Evolutionary conservation across 768 basidiomycete species (phyloP).

Genomic region (Leccinum uliginosum): DNA sequence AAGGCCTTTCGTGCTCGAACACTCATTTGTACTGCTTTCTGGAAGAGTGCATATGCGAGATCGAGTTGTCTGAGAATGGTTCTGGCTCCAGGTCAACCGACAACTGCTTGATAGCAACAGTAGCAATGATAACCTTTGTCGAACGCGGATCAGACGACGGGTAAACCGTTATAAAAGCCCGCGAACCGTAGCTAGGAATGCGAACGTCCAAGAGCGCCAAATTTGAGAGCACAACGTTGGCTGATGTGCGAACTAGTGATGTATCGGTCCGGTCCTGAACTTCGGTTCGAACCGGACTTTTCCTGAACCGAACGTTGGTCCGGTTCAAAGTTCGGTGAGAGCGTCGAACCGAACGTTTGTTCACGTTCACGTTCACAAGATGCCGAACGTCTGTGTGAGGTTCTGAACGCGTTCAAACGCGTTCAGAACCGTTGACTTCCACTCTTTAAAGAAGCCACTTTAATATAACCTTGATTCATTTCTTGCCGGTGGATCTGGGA

Average conservation of each 20-base stretch:
- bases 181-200: slow-evolving; percentile 52
- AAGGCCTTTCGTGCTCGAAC: slow-evolving; percentile 47
- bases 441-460: no score
- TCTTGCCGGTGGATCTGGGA: no score
- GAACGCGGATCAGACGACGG: not conserved
- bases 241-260: slow-evolving; percentile 28
- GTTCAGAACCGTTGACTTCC: no score
- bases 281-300: slow-evolving; percentile 3
- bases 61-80: slow-evolving; percentile 45
- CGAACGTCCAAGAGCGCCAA: slow-evolving; percentile 56
- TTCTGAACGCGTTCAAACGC: not conserved
- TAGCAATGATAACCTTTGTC: slow-evolving; percentile 48
- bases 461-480: no score
- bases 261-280: not conserved
- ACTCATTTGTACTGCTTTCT: slow-evolving; percentile 40
- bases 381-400: not conserved
- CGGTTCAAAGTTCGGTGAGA: not conserved
- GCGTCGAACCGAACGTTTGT: not conserved
- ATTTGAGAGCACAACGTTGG: slow-evolving; percentile 46
- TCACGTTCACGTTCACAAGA: not conserved
- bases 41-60: slow-evolving; percentile 42
- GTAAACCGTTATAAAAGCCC: not conserved
- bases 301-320: not conserved
- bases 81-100: slow-evolving; percentile 42
- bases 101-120: slow-evolving; percentile 45